These are phyloP conservation scores for Blastobotrys arbuscula DNA, from an alignment of 1,139 yeast genomes.

Conservation along the genomic window DNA sequence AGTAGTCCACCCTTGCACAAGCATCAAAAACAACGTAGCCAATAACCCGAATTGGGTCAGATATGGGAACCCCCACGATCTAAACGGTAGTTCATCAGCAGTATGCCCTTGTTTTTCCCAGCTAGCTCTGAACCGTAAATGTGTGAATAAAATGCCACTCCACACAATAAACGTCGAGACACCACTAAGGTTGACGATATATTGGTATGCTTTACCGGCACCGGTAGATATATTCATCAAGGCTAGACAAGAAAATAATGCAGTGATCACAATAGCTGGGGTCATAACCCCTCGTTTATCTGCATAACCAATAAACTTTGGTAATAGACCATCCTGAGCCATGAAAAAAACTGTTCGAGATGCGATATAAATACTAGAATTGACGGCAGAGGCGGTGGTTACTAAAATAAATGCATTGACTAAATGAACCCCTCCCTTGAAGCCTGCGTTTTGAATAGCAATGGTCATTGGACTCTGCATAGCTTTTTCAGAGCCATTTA, in stretches of 20 bases:
- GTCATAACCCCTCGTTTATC: constrained; percentile 60
- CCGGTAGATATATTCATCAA: constrained; percentile 60
- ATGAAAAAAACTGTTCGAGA: constrained; percentile 69
- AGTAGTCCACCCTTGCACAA: constrained; percentile 66
- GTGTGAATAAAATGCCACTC: constrained; percentile 45
- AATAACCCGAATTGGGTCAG: constrained; percentile 47
- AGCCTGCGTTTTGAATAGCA: constrained; percentile 54
- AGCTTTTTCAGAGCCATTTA: constrained; percentile 46
- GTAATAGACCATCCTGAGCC: constrained; percentile 59
- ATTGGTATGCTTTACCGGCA: constrained; percentile 68
- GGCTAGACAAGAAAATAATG: constrained; percentile 45
- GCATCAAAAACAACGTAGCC: constrained; percentile 48
- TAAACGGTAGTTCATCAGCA: constrained; percentile 48
- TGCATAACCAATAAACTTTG: constrained; percentile 48
- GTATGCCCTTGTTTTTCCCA: constrained; percentile 46
- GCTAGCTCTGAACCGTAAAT: constrained; percentile 48
- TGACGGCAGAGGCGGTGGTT: constrained; percentile 66
- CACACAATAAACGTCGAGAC: constrained; percentile 52
- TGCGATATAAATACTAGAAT: constrained; percentile 70
- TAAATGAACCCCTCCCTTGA: constrained; percentile 58
- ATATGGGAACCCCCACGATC: constrained; percentile 49
- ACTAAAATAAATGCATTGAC: constrained; percentile 68
- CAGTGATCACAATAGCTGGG: constrained; percentile 43
- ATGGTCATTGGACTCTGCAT: constrained; percentile 70
- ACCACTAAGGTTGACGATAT: constrained; percentile 76